Conservation (phyloP, 1,284 basidiomycete species). For the Boletellus deceptivus region DNA sequence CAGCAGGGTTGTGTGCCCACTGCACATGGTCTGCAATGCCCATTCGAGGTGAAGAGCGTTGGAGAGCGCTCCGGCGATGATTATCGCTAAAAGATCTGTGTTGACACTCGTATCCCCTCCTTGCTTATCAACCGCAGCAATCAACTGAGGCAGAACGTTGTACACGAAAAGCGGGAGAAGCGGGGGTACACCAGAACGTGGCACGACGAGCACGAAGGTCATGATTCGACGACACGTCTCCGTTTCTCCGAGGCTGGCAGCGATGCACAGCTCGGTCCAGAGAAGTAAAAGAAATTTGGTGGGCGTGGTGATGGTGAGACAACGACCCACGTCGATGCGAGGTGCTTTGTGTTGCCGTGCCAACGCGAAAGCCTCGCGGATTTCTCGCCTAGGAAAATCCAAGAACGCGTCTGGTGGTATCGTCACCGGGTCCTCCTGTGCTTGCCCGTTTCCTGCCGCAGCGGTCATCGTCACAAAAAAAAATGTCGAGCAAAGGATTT, state of each 20-base stretch:
- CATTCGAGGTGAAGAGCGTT: conserved; percentile 67
- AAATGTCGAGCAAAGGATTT: background rate
- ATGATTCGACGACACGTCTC: conserved; percentile 60
- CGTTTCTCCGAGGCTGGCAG: conserved; percentile 52
- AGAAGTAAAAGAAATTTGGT: conserved; percentile 58
- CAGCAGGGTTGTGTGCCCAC: conserved; percentile 47
- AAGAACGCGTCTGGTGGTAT: conserved; percentile 35
- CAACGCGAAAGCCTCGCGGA: conserved; percentile 52
- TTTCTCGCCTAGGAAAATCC: conserved; percentile 49
- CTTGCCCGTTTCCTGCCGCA: conserved; percentile 15
- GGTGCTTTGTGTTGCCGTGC: conserved; percentile 61
- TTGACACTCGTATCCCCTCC: conserved; percentile 51
- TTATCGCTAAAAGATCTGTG: conserved; percentile 58
- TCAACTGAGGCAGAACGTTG: conserved; percentile 56
- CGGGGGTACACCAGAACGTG: conserved; percentile 53
- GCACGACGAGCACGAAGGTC: conserved; percentile 62
- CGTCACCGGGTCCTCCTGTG: conserved; percentile 14
- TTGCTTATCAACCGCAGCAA: conserved; percentile 54
- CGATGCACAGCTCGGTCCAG: conserved; percentile 57
- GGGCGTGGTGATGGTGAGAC: conserved; percentile 53
- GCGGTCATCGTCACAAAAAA: conserved; percentile 2
- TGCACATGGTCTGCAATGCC: conserved; percentile 53
- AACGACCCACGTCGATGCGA: conserved; percentile 60
- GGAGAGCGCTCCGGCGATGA: conserved; percentile 63
- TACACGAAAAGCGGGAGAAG: conserved; percentile 72